Evolutionary conservation across 768 basidiomycete species (phyloP).

Genomic region (Boletus sp.): DNA sequence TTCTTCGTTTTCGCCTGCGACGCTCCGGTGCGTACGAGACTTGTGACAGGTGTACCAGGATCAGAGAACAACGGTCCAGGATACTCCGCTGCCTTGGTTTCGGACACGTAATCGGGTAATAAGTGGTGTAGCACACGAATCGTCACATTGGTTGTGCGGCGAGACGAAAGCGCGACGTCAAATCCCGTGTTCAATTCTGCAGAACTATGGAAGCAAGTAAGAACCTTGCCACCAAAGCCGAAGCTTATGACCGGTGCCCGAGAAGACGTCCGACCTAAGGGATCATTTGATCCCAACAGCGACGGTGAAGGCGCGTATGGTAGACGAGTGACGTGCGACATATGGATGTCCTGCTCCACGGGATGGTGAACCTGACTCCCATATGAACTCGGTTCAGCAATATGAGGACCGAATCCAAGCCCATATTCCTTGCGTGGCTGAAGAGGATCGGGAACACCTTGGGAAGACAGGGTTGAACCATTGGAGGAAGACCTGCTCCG

Average conservation of each 20-base stretch:
- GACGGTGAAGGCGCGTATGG: conserved; percentile 86
- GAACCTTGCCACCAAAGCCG: conserved; percentile 89
- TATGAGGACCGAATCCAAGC: conserved; percentile 18
- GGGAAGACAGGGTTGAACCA: conserved; percentile 39
- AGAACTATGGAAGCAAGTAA: conserved; percentile 82
- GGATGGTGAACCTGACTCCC: conserved; percentile 15
- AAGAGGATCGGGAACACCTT: conserved; percentile 13
- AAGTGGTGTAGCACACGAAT: conserved; percentile 65
- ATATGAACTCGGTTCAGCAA: conserved; percentile 17
- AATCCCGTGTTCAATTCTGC: conserved; percentile 67
- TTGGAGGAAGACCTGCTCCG: conserved; percentile 45
- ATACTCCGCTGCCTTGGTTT: conserved; percentile 53
- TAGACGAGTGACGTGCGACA: conserved; percentile 39
- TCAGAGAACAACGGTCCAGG: conserved; percentile 90
- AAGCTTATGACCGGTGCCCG: conserved; percentile 82
- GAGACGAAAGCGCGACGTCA: conserved; percentile 71
- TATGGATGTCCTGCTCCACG: conserved; percentile 26
- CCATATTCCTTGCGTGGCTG: conserved; percentile 30
- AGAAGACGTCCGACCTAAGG: conserved; percentile 66
- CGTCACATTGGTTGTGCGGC: conserved; percentile 64
- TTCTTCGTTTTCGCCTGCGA: conserved; percentile 82
- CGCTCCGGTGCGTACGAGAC: conserved; percentile 62
- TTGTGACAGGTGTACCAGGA: conserved; percentile 56
- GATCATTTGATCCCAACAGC: conserved; percentile 77
- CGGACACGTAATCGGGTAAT: conserved; percentile 64